Evolutionary conservation across 176 grass and related monocot genomes (phyloP), one percentile per base, ranked within the genome.

Genomic region (Oryza punctata): DNA sequence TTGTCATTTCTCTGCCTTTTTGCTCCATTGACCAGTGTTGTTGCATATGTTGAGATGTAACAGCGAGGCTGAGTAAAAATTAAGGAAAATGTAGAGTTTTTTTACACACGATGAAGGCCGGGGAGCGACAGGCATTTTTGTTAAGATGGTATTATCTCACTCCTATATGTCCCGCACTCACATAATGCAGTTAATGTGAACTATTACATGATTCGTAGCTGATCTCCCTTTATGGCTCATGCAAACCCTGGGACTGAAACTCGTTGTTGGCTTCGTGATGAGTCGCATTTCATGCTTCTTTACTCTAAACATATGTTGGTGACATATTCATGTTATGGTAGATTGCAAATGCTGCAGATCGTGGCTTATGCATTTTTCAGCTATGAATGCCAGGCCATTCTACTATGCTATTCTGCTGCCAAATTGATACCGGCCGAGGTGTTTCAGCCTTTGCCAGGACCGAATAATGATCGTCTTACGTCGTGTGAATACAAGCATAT

Each of bases 51-150:
- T 72, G 43, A 54, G 3, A 18, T 77, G 41, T 72, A 77, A 78
- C 32, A 59, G 13, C 10, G 47, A 61, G 43, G 77, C 50, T 76
- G 71, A 81, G 30, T 77, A 54, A 54, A 54, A 35, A 78, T 15
- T 68, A 66, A 54, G 18, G 18, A 54, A 54, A 57, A 68, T 35
- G 10, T 76, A 78, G 44, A 61, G 45, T 10, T 33, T 19, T 19
- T 65, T 54, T 52, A 81, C 65, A 24, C 26, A 16, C 82, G 83
- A 47, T 44, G 7, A 44, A 78, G 19, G 57, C 46, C 65, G 65
- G 52, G 52, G 59, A 57, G 24, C 26, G 67, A 27, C 44, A 44
- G 46, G 73, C 78, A 78, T 35, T 90, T 82, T 90, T 90, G 88
- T 74, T 44, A 15, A 61, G 46, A 69, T 68, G n/a, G 26, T 54